These are phyloP conservation scores for Talaromyces borbonicus DNA, from an alignment of 495 filamentous ascomycete species.

Conservation along the genomic window DNA sequence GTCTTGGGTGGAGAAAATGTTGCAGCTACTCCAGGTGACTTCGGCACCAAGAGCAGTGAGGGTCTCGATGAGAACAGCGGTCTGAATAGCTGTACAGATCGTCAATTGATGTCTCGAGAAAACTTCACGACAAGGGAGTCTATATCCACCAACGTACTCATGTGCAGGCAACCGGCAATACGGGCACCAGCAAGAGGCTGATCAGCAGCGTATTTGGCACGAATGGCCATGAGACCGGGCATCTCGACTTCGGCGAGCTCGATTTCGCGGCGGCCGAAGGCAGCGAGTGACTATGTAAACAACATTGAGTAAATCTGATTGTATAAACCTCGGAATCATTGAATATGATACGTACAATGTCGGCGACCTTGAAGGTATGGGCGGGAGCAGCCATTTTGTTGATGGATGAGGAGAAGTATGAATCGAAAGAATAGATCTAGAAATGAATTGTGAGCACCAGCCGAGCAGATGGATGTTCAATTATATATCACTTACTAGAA, in stretches of 20 bases:
- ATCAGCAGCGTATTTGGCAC: slow-evolving; percentile 78
- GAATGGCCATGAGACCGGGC: slow-evolving; percentile 94
- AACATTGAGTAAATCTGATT: too few species aligned
- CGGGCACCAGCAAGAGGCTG: slow-evolving; percentile 87
- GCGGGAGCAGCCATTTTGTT: slow-evolving; percentile 59
- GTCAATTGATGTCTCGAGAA: slow-evolving; percentile 11
- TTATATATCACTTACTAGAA: slow-evolving; percentile 1
- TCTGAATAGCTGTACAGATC: slow-evolving; percentile 70
- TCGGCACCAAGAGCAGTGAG: slow-evolving; percentile 88
- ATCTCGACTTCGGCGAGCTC: slow-evolving; percentile 98
- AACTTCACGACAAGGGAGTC: too few species aligned
- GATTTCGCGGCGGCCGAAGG: slow-evolving; percentile 98
- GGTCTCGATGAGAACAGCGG: slow-evolving; percentile 97
- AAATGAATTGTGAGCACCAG: slow-evolving; percentile 3
- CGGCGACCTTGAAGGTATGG: slow-evolving; percentile 93
- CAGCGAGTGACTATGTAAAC: slow-evolving; percentile 82
- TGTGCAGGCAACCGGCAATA: slow-evolving; percentile 97
- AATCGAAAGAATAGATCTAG: neutral
- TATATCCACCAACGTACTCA: too few species aligned
- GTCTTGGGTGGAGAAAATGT: slow-evolving; percentile 99
- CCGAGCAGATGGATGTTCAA: too few species aligned
- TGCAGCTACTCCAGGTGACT: slow-evolving; percentile 94
- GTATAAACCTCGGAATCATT: neutral
- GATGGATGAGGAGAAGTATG: neutral
- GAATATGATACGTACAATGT: slow-evolving; percentile 59